A percentile compares a stretch with the other conserved stretches of the same genome.
Evolutionary conservation across 2,329 filamentous ascomycete genomes (phyloP).

Genomic region (Capronia coronata): DNA sequence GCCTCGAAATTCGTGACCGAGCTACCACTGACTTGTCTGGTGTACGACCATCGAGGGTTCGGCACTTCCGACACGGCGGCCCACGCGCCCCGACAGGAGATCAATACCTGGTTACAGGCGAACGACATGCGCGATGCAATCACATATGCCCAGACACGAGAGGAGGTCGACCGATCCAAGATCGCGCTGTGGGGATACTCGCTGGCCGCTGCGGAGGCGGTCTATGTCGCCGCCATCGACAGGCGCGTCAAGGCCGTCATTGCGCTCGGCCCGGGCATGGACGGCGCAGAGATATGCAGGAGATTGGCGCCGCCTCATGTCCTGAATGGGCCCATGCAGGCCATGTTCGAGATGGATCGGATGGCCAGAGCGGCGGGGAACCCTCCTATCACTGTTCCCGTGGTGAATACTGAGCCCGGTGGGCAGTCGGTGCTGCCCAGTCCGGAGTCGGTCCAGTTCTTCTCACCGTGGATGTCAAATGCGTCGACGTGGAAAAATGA

Average conservation of each 20-base stretch:
- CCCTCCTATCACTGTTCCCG: constrained; percentile 29
- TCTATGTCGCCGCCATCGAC: constrained; percentile 38
- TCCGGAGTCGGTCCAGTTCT: constrained; percentile 34
- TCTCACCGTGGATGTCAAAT: constrained; percentile 31
- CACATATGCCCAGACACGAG: constrained; percentile 30
- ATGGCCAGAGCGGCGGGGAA: constrained; percentile 32
- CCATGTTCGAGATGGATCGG: constrained; percentile 27
- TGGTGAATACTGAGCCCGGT: constrained; percentile 30
- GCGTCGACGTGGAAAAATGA: constrained; percentile 37
- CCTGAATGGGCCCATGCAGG: constrained; percentile 23
- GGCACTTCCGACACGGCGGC: constrained; percentile 31
- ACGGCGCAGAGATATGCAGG: constrained; percentile 33
- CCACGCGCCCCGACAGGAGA: constrained; percentile 33
- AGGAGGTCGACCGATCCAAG: constrained; percentile 29
- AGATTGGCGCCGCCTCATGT: constrained; percentile 32
- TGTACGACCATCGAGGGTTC: constrained; percentile 33
- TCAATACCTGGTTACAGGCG: constrained; percentile 31
- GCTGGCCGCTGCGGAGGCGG: constrained; percentile 35
- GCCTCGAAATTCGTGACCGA: constrained; percentile 17
- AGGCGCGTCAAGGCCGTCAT: constrained; percentile 38
- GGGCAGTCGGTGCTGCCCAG: constrained; percentile 32
- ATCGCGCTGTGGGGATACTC: constrained; percentile 38
- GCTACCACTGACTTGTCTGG: constrained; percentile 23
- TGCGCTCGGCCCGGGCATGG: constrained; percentile 32
- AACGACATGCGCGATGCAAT: constrained; percentile 37